Conservation (phyloP, 2,329 filamentous ascomycete genomes). For the Penicillium sp. region DNA sequence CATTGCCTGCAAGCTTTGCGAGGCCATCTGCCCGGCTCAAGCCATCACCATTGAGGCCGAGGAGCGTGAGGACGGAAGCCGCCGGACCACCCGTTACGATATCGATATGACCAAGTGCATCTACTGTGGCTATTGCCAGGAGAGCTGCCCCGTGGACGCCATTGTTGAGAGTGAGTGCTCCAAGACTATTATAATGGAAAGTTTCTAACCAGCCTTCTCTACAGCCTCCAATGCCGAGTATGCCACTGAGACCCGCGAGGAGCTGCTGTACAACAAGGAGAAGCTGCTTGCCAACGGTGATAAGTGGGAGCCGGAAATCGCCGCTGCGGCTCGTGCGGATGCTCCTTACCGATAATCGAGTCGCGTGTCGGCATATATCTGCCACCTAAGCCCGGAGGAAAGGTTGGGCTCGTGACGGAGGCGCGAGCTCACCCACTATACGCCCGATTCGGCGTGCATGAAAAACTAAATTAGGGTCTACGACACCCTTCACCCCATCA, state of each 20-base stretch:
- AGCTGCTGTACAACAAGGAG: constrained; percentile 97
- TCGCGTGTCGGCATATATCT: not conserved
- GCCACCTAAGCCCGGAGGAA: not conserved
- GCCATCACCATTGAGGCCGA: constrained; percentile 99
- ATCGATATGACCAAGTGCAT: constrained; percentile 99
- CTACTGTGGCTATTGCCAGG: constrained; percentile 99
- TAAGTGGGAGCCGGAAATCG: constrained; percentile 97
- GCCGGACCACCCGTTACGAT: constrained; percentile 94
- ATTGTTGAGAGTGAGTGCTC: constrained; percentile 67
- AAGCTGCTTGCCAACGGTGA: constrained; percentile 86
- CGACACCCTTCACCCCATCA: constrained; percentile 16
- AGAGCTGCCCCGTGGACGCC: constrained; percentile 96
- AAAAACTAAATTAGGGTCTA: constrained; percentile 20
- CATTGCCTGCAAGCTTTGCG: constrained; percentile 99
- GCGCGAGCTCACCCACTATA: too few relatives aligned
- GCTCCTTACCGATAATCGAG: constrained; percentile 74
- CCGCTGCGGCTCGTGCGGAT: constrained; percentile 87
- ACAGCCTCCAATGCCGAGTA: constrained; percentile 69
- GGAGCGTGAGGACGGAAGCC: constrained; percentile 91
- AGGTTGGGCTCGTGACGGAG: too few relatives aligned
- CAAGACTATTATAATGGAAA: not conserved
- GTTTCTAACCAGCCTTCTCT: not conserved
- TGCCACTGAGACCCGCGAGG: constrained; percentile 77
- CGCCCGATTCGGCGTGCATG: constrained; percentile 12
- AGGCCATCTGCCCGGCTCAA: constrained; percentile 95